These are phyloP conservation scores for Saturnispora ahearnii DNA, from an alignment of 805 yeast genomes.

Conservation along the genomic window DNA sequence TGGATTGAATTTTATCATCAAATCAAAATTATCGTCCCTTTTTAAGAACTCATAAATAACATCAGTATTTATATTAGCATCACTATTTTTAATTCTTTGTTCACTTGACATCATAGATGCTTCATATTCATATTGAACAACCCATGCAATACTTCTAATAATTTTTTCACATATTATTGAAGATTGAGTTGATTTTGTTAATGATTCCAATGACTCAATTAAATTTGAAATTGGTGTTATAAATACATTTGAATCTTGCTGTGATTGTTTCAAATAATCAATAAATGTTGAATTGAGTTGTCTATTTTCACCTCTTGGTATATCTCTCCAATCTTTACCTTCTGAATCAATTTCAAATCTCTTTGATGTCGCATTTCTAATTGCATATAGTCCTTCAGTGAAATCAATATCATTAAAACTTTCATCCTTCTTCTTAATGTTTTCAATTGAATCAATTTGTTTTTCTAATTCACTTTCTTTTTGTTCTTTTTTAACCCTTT, in stretches of 20 bases:
- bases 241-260: conserved; percentile 17
- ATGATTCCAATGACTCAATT: conserved; percentile 16
- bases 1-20: conserved; percentile 40
- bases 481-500: neutral
- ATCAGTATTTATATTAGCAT: conserved; percentile 37
- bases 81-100: conserved; percentile 16
- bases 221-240: conserved; percentile 24
- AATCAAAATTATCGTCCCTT: conserved; percentile 39
- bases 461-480: neutral
- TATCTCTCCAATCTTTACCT: conserved; percentile 67
- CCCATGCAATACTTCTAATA: conserved; percentile 43
- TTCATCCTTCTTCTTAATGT: neutral
- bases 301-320: conserved; percentile 51
- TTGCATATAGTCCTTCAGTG: conserved; percentile 24
- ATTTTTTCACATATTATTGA: conserved; percentile 31
- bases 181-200: conserved; percentile 23
- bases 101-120: conserved; percentile 18
- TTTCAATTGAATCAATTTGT: neutral
- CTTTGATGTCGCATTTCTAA: conserved; percentile 26
- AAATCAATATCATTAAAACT: neutral
- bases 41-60: conserved; percentile 40
- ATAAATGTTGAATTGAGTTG: conserved; percentile 25
- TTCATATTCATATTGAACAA: conserved; percentile 30
- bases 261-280: conserved; percentile 18
- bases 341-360: conserved; percentile 44